Base-by-base conservation (phyloP, 352 stramenopile species). In the Globisporangium heterothallicum region DNA sequence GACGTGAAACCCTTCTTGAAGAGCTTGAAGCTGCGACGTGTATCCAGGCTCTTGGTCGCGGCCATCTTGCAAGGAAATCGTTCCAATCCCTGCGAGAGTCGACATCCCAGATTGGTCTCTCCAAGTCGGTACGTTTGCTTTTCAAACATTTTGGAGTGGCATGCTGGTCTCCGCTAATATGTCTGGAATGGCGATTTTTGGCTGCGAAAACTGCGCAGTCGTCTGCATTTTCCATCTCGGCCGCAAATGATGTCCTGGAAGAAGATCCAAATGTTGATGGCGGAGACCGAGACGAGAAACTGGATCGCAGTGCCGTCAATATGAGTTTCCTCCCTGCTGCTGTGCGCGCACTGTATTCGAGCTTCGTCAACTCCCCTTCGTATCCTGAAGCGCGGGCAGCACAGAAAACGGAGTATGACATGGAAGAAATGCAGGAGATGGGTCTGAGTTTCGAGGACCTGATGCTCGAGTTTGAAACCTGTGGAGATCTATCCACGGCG, bases 21-120 rank as follows among this genome's bases (percentile, higher is more conserved):
- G 49, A 70, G 36, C 63, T 73, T 18, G 77, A 88, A 40, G 79
- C 79, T 13, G 76, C 74, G 4, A 86, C 69, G 22, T 90, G 71
- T 41, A 90, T 90, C 50, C 79, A 90, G 58, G 74, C 79, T 21
- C 61, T 86, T 3, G 59, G 68, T 9, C 75, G 77, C 24, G 76
- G 79, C 2, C 72, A 86, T 47, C 50, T 87, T 30, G 54, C 64
- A 18, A 63, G 79, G 6, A 78, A 74, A 53, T 82, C 75, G 2
- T 24, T 66, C n/a, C 63, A 72, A 45, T 76, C 66, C n/a, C 62
- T 85, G 0, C 53, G 53, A 51, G 45, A 49, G 2, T 75, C 70
- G 14, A 55, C 51, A 0, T 68, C 59, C 3, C 49, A 54, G 26
- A 26, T 45, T 6, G 44, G 51, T 9, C 53, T 66, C 19, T 48